Evolutionary conservation across 2,329 filamentous ascomycete species (phyloP).

Genomic region (Beauveria scarabaeidicola): DNA sequence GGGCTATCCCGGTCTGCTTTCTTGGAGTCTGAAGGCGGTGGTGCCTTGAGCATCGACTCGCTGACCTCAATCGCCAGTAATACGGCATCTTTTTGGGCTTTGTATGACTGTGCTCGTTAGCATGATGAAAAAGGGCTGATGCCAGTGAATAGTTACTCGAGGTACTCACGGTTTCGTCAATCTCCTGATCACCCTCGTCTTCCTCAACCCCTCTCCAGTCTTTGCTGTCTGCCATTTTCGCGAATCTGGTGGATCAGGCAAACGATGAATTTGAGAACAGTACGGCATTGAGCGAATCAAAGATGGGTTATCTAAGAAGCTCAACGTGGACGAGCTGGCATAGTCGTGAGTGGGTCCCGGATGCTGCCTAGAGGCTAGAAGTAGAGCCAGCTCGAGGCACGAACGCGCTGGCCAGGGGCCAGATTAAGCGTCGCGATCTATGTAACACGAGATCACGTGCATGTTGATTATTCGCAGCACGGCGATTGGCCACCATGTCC

Average conservation of each 20-base stretch:
- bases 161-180: slow-evolving; percentile 55
- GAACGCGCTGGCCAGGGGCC: neutral
- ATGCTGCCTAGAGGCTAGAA: slow-evolving; percentile 8
- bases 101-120: slow-evolving; percentile 58
- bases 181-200: slow-evolving; percentile 52
- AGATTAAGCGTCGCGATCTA: neutral
- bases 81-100: slow-evolving; percentile 93
- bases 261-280: neutral
- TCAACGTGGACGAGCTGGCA: neutral
- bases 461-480: neutral
- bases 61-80: slow-evolving; percentile 92
- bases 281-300: neutral
- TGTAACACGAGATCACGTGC: slow-evolving; percentile 11
- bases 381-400: slow-evolving; percentile 9
- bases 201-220: slow-evolving; percentile 48
- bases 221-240: slow-evolving; percentile 24
- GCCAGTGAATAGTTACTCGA: neutral
- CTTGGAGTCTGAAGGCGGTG: slow-evolving; percentile 57
- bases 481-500: neutral
- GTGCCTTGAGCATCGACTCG: slow-evolving; percentile 69
- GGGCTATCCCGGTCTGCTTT: slow-evolving; percentile 73
- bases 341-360: neutral
- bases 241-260: neutral
- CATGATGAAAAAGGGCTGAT: neutral
- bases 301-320: neutral